Base-by-base conservation (phyloP, 495 filamentous ascomycete genomes). In the Hypoxylon subgilvum region DNA sequence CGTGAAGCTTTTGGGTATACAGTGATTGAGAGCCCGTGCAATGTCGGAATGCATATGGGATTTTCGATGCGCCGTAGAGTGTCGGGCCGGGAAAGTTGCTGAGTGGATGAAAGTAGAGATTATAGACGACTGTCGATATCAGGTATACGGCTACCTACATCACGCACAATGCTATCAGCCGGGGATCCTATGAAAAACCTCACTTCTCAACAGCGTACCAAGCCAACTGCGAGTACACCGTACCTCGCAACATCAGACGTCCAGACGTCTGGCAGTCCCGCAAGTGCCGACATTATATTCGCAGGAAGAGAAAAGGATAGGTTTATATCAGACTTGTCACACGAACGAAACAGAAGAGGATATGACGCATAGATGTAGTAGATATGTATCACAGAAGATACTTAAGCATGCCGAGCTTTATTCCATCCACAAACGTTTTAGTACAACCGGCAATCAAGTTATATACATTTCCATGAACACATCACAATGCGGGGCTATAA, bases 31-130 rank as follows among this genome's bases (percentile, higher is more conserved):
- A 30, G 3, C 70, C 70, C 35, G 25, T 28, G 36, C 53, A 18
- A 21, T 65, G 42, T 12, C 43, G 52, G 21, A 68, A 19, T 7
- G 63, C 58, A 57, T 56, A 69, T 38, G 41, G 66, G 14, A 66
- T 1, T 16, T 27, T 23, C 6, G 66, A 63, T 13, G 57, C 63
- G 14, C 39, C 52, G 12, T 61, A 44, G 8, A 73, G 46, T 1
- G 58, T 41, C 9, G 82, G 83, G 2, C 84, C 84, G 0, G 83
- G 84, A 58, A 78, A 79, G 2, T 64, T 65, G 13, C 65, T 38
- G 12, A 85, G 74, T 0, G 82, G 81, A 40, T 81, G 80, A 57
- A 78, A 74, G 50, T 67, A 79, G 22, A 83, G 66, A 27, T 77
- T 74, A 61, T 84, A 84, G 46, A 76, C 51, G 10, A 63, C 16